Base-by-base conservation (phyloP, 1,284 basidiomycete genomes). In the Abortiporus biennis region DNA sequence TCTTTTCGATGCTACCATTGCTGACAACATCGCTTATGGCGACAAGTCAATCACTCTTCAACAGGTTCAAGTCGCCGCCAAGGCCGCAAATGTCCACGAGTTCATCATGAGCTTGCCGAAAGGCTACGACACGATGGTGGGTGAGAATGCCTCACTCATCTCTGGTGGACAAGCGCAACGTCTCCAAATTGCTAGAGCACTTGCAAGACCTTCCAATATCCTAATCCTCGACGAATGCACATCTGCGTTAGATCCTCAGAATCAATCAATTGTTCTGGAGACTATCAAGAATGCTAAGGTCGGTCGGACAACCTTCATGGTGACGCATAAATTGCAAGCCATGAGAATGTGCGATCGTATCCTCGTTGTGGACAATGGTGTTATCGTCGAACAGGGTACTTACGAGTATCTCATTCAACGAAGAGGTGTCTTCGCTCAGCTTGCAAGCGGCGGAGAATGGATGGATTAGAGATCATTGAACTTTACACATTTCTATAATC, bases 111-210 rank as follows among this genome's bases (percentile, higher is more conserved):
- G 70, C 4, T 72, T 97, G 0, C 89, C 91, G 0, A 68, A 84
- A 19, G 89, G 85, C 0, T 97, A 97, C 67, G 81, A 89, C 36
- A 96, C 92, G 0, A 60, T 70, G 42, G 72, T 98, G 1, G 94
- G 95, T 36, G 92, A 95, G 64, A 92, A 92, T 58, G 92, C 90
- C 0, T 66, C 76, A 13, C 74, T 92, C 38, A 80, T 98, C 45
- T 95, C 92, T 0, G 95, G 95, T 23, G 95, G 95, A 1, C 95
- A 99, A 60, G 90, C 88, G 2, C 95, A 99, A 64, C 78, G 95
- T 3, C 64, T 99, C 6, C 86, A 89, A 55, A 92, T 98, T 50
- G 95, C 95, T 0, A 77, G 95, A 2, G 92, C 93, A 0, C 73
- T 98, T 12, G 81, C 85, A 6, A 68, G 80, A 9, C 72, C 75